These are phyloP conservation scores for Breviolum minutum DNA, from an alignment of 73 alveolate species.

Conservation along the genomic window DNA sequence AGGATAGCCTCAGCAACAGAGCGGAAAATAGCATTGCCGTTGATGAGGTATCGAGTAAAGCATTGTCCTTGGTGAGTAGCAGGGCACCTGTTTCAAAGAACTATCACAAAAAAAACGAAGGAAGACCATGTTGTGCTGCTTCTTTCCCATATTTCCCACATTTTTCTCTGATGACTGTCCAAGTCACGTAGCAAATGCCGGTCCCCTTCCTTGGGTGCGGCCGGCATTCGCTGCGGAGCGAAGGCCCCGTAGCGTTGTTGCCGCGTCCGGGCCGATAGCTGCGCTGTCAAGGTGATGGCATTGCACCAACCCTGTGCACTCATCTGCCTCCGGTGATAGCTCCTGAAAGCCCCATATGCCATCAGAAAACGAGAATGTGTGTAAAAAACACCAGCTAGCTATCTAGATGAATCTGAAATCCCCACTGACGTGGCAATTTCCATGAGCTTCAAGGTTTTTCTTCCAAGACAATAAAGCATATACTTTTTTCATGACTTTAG, in stretches of 20 bases:
- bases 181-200: slow-evolving; percentile 79
- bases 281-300: slow-evolving; percentile 91
- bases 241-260: slow-evolving; percentile 82
- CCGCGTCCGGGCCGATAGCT: slow-evolving; percentile 69
- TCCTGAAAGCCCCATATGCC: not conserved
- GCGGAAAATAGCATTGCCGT: slow-evolving; percentile 80
- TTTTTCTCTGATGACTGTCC: no score
- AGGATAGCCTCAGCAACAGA: slow-evolving; percentile 81
- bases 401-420: no score
- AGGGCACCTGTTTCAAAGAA: no score
- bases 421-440: no score
- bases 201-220: slow-evolving; percentile 79
- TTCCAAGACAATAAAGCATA: no score
- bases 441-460: no score
- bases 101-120: no score
- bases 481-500: no score
- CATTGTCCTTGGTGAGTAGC: not conserved
- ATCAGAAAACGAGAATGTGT: not conserved
- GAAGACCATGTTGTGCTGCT: no score
- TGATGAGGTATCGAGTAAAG: slow-evolving; percentile 52
- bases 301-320: slow-evolving; percentile 94
- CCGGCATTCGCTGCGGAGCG: slow-evolving; percentile 76
- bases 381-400: not conserved
- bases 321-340: slow-evolving; percentile 52
- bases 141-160: no score